Conservation (phyloP, 129 eudicot species). For the Saposhnikovia divaricata region DNA sequence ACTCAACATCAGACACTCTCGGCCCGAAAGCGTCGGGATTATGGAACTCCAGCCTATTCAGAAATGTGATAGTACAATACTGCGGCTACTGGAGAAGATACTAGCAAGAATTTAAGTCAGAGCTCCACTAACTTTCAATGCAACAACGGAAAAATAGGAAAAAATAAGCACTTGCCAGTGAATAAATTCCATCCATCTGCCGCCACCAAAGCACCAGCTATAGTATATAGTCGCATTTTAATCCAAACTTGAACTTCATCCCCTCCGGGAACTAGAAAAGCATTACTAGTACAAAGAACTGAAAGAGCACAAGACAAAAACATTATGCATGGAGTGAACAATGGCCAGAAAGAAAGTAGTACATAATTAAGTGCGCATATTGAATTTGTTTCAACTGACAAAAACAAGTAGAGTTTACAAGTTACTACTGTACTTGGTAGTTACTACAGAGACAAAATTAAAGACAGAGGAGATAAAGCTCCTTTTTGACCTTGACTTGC, state of each 20-base stretch:
- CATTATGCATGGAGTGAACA: neutral
- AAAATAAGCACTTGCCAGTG: neutral
- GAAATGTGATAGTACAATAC: neutral
- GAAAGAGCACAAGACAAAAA: neutral
- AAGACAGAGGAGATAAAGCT: neutral
- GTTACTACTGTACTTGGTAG: too few species aligned
- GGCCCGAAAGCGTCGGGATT: neutral
- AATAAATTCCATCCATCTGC: neutral
- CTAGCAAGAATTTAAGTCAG: neutral
- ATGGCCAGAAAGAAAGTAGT: neutral
- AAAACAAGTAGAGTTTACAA: neutral
- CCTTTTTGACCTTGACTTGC: constrained; percentile 16
- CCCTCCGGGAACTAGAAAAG: neutral
- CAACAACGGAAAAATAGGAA: neutral
- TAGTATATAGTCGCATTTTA: neutral
- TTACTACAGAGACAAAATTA: constrained; percentile 13
- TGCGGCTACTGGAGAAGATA: neutral
- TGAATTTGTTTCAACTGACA: neutral
- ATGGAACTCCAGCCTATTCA: neutral
- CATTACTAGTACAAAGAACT: neutral
- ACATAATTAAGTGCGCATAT: neutral
- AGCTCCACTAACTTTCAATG: neutral
- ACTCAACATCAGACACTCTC: neutral
- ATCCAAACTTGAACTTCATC: neutral
- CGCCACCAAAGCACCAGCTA: neutral